Evolutionary conservation across 2,329 filamentous ascomycete genomes (phyloP).

Genomic region (Nemania sp.): DNA sequence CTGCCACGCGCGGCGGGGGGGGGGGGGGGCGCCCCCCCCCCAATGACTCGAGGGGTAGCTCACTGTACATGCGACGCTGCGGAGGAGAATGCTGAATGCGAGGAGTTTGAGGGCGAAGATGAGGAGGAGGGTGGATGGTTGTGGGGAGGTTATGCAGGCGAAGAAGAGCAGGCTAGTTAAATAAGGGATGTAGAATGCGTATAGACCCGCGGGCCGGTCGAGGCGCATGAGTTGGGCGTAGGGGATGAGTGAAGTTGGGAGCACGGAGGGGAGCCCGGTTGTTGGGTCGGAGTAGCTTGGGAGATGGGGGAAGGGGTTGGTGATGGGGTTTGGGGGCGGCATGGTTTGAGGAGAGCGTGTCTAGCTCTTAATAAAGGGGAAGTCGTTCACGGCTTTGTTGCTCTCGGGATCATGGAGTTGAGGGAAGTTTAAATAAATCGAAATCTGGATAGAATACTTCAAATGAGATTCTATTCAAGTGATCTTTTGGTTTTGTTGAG

Average conservation of each 20-base stretch:
- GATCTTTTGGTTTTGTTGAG: no score
- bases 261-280: slow-evolving; percentile 44
- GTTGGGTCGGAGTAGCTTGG: slow-evolving; percentile 47
- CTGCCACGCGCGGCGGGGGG: no score
- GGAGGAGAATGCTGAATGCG: slow-evolving; percentile 49
- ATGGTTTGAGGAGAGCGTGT: background rate
- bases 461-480: no score
- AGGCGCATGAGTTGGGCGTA: slow-evolving; percentile 58
- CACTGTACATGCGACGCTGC: slow-evolving; percentile 54
- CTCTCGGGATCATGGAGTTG: background rate
- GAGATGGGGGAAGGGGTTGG: slow-evolving; percentile 15
- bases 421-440: no score
- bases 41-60: no score
- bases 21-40: no score
- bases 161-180: slow-evolving; percentile 49
- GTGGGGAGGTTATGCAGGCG: slow-evolving; percentile 39
- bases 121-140: slow-evolving; percentile 12
- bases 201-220: slow-evolving; percentile 54
- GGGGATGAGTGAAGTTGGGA: slow-evolving; percentile 55
- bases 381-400: background rate
- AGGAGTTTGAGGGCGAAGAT: slow-evolving; percentile 20
- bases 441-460: no score
- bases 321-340: background rate
- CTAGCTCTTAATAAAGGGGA: no score
- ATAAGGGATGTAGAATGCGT: slow-evolving; percentile 56